Evolutionary conservation across 768 basidiomycete species (phyloP).

Genomic region (Roridomyces roridus): DNA sequence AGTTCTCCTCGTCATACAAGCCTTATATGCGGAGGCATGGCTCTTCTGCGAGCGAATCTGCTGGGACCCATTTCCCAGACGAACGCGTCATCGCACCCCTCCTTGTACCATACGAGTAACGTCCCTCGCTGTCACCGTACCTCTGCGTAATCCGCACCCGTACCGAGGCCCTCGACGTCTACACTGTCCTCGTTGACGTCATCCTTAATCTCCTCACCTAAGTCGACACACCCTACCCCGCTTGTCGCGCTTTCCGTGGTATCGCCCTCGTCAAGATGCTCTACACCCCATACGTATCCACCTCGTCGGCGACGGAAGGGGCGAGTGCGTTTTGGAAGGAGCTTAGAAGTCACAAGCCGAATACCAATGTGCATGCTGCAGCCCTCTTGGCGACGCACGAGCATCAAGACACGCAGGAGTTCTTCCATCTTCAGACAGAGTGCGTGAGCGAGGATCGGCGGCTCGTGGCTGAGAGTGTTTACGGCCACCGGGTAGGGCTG

Average conservation of each 20-base stretch:
- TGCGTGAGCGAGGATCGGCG: slow-evolving; percentile 86
- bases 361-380: too few relatives aligned
- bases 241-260: slow-evolving; percentile 64
- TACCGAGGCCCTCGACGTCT: slow-evolving; percentile 81
- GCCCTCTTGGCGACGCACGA: slow-evolving; percentile 83
- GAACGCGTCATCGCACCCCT: too few relatives aligned
- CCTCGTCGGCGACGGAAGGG: slow-evolving; percentile 23
- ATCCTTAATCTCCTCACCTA: slow-evolving; percentile 69
- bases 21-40: too few relatives aligned
- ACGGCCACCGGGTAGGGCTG: too few relatives aligned
- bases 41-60: too few relatives aligned
- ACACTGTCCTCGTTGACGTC: slow-evolving; percentile 86
- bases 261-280: slow-evolving; percentile 23
- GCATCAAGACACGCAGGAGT: slow-evolving; percentile 97
- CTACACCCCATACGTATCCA: slow-evolving; percentile 47
- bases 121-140: slow-evolving; percentile 81
- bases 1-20: too few relatives aligned
- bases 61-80: too few relatives aligned
- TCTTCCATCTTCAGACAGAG: slow-evolving; percentile 94
- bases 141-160: slow-evolving; percentile 76
- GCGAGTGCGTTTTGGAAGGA: slow-evolving; percentile 41
- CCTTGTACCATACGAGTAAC: too few relatives aligned
- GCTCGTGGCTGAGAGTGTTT: slow-evolving; percentile 37
- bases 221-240: slow-evolving; percentile 70
- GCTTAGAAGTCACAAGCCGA: too few relatives aligned